Base-by-base conservation (phyloP, 1,284 basidiomycete species). In the Ustilago bromivora region DNA sequence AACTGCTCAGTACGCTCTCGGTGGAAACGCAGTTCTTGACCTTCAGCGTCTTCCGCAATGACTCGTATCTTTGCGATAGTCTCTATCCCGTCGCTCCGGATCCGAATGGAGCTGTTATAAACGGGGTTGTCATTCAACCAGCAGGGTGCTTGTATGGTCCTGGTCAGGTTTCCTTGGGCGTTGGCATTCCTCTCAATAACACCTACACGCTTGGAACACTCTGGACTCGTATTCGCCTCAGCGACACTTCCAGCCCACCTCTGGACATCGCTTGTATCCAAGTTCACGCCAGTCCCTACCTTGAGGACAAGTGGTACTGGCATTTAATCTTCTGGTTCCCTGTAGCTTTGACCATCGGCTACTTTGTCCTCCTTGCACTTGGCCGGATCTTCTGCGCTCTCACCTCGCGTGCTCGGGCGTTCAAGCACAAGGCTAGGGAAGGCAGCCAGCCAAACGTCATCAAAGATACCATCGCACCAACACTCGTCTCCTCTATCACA, bases 151-250 rank as follows among this genome's bases (percentile, higher is more conserved):
- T 78, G 7, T 84, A 83, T 56, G 82, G 82, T 13, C 81, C 82
- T 0, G 95, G 95, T 0, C 89, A 90, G 13, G 92, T 97, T 82
- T 95, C 92, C 0, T 90, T 98, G 80, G 91, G 94, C 34, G 88
- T 94, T 10, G 89, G 90, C 10, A 90, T 95, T 49, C 92, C 92
- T 0, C 90, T 94, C 83, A 89, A 85, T 56, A 85, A 89, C 51
- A 88, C 90, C 61, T 93, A 93, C 84, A 90, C 91, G 23, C 88
- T 98, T 41, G 92, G 92, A 8, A 96, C 95, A 0, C 89, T 96
- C 57, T 90, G 90, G 76, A 97, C 95, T 1, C 91, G 91, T 34
- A 88, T 99, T 36, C 92, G 93, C 47, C 92, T 95, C 17, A 92
- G 97, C 47, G 96, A 99, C 87, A 92, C 94, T 0, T 91, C 88